A percentile compares a stretch with the other conserved stretches of the same genome.
phyloP scores from a whole-genome alignment of 768 basidiomycete genomes.

The Podaxis mareebaensis region DNA sequence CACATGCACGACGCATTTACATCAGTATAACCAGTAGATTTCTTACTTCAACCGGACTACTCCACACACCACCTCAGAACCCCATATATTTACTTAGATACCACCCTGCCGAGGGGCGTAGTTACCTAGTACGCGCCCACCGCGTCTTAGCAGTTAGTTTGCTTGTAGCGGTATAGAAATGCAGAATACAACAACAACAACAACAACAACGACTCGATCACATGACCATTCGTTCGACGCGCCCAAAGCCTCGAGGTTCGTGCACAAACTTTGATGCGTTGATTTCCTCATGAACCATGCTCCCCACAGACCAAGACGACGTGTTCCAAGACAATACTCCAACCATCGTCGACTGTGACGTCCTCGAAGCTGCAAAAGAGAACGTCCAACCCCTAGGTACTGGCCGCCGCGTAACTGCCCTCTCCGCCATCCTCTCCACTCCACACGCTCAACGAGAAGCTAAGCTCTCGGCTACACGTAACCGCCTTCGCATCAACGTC shows the following conservation, averaged over 20 bases:
- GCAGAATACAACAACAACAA: too few relatives aligned
- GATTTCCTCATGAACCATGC: neutral
- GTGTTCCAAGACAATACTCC: constrained; percentile 43
- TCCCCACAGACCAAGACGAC: constrained; percentile 31
- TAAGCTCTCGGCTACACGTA: constrained; percentile 64
- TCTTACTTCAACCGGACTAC: too few relatives aligned
- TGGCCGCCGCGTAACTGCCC: constrained; percentile 76
- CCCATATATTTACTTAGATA: too few relatives aligned
- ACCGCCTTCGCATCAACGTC: constrained; percentile 69
- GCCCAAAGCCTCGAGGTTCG: neutral
- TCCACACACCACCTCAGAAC: too few relatives aligned
- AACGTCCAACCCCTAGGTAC: constrained; percentile 82
- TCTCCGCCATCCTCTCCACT: constrained; percentile 72
- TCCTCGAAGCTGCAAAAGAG: constrained; percentile 83
- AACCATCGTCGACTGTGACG: constrained; percentile 73
- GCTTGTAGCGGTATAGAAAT: too few relatives aligned
- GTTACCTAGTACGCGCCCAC: too few relatives aligned
- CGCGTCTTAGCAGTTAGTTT: too few relatives aligned
- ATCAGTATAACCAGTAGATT: too few relatives aligned
- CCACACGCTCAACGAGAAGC: constrained; percentile 77
- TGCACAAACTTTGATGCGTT: neutral
- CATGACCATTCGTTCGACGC: neutral
- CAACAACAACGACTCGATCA: neutral
- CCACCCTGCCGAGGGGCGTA: too few relatives aligned
- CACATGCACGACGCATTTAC: too few relatives aligned